Evolutionary conservation across 257 asterid genomes (phyloP).

Genomic region (Ballota nigra): DNA sequence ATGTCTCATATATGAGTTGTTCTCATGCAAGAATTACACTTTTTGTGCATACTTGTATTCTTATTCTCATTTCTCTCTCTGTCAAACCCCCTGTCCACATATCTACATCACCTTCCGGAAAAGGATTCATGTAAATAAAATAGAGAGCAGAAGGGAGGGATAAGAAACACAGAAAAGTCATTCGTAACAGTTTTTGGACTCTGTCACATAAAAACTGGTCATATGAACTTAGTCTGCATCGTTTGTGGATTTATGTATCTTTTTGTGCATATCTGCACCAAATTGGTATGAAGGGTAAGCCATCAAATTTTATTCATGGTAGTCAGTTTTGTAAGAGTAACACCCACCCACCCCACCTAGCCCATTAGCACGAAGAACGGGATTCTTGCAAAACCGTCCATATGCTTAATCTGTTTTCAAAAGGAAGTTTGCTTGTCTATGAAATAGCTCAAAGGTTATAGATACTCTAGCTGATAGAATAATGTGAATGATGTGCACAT

Average conservation of each 20-base stretch:
- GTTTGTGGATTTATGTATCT: background rate
- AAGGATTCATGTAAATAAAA: background rate
- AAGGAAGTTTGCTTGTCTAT: background rate
- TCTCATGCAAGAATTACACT: too few relatives aligned
- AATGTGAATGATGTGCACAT: background rate
- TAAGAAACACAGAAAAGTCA: background rate
- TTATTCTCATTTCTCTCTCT: background rate
- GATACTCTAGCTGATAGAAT: background rate
- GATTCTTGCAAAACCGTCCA: background rate
- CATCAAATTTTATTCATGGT: too few relatives aligned
- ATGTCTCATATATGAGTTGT: too few relatives aligned
- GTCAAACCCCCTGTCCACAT: background rate
- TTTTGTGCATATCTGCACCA: background rate
- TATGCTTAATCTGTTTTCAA: background rate
- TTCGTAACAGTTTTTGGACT: too few relatives aligned
- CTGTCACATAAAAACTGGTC: background rate
- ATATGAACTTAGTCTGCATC: background rate
- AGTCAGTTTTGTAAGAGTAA: too few relatives aligned
- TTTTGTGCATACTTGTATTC: slow-evolving; percentile 22
- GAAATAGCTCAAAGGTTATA: background rate
- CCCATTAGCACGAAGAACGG: background rate
- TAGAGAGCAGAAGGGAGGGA: background rate
- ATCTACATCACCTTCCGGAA: background rate
- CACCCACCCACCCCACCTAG: too few relatives aligned
- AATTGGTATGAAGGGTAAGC: too few relatives aligned